phyloP scores from a whole-genome alignment of 2,329 filamentous ascomycete species.

The Rutstroemia sp. region DNA sequence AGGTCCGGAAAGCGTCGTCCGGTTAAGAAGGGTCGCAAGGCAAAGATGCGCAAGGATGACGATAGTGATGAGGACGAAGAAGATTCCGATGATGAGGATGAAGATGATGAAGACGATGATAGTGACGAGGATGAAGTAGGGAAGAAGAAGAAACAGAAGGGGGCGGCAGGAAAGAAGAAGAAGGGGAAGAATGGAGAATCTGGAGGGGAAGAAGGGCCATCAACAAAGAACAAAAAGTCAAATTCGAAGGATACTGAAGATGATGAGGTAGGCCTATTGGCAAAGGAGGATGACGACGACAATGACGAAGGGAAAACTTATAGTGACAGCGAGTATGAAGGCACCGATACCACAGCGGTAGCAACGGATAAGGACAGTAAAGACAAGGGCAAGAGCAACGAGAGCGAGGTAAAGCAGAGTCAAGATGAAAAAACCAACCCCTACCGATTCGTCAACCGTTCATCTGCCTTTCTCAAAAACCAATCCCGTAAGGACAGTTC shows the following conservation, averaged over 20 bases:
- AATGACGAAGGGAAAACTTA: background rate
- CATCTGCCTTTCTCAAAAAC: background rate
- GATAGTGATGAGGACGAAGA: background rate
- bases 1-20: background rate
- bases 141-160: background rate
- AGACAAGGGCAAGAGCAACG: background rate
- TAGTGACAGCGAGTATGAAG: no score
- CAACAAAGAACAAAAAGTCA: background rate
- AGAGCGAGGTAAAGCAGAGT: background rate
- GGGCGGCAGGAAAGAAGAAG: background rate
- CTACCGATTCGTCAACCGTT: background rate
- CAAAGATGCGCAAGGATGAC: background rate
- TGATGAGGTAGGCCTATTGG: slow-evolving; percentile 1
- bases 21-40: background rate
- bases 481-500: background rate
- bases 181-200: background rate
- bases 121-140: background rate
- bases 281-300: background rate
- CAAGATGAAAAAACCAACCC: background rate
- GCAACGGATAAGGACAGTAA: no score
- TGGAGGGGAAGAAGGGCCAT: background rate
- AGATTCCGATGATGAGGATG: background rate
- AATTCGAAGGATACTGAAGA: background rate
- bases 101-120: background rate
- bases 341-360: no score